phyloP scores from a whole-genome alignment of 768 basidiomycete genomes.

The Zangia roseola region DNA sequence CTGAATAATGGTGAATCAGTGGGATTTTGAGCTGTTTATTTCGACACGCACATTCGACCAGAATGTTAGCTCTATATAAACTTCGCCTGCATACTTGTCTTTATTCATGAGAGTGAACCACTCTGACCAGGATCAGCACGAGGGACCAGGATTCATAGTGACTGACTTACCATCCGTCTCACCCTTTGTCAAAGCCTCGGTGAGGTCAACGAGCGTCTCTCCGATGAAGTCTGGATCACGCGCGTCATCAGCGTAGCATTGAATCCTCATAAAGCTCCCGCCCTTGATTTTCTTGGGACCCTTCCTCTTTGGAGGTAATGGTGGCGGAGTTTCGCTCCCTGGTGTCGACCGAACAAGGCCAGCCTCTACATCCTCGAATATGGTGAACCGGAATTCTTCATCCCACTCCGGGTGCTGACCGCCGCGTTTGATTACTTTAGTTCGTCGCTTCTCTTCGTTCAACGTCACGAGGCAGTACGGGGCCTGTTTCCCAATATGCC shows the following conservation, averaged over 20 bases:
- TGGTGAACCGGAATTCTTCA: constrained; percentile 91
- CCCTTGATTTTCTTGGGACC: constrained; percentile 58
- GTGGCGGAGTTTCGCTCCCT: constrained; percentile 55
- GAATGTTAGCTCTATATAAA: constrained; percentile 95
- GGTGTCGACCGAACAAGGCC: constrained; percentile 43
- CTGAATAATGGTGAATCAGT: constrained; percentile 37
- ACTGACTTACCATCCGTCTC: constrained; percentile 85
- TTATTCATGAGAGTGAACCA: constrained; percentile 92
- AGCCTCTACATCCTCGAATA: constrained; percentile 73
- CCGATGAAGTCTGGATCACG: constrained; percentile 96
- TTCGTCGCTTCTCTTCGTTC: constrained; percentile 81
- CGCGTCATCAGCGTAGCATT: constrained; percentile 93
- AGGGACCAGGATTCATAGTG: background rate
- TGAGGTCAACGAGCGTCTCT: constrained; percentile 83
- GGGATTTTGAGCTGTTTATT: background rate
- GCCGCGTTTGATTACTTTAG: constrained; percentile 92
- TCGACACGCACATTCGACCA: constrained; percentile 77
- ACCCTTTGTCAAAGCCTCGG: constrained; percentile 88
- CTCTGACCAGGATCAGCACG: constrained; percentile 49
- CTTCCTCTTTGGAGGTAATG: constrained; percentile 65
- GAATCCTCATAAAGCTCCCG: constrained; percentile 71
- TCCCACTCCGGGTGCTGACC: constrained; percentile 99
- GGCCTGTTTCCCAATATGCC: constrained; percentile 95
- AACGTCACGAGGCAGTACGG: constrained; percentile 85
- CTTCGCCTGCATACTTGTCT: constrained; percentile 92